Percentiles rank a stretch among this genome's conserved stretches.
phyloP scores from a whole-genome alignment of 192 early-diverging fungal species.

The Phlyctochytrium planicorne region DNA sequence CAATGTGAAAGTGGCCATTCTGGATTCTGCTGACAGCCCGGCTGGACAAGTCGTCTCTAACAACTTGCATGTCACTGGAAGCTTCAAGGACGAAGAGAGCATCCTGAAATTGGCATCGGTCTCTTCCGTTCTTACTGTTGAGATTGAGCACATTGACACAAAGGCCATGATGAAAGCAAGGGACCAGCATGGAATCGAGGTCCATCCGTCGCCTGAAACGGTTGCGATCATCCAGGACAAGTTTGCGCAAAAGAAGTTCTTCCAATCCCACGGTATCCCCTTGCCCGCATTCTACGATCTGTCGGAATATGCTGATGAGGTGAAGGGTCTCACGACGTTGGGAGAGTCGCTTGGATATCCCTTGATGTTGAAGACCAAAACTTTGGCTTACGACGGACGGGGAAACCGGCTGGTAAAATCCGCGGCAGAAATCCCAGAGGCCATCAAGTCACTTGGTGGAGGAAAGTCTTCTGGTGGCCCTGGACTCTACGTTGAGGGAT shows the following conservation, averaged over 20 bases:
- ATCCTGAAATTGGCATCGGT: conserved; percentile 74
- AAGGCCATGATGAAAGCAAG: conserved; percentile 54
- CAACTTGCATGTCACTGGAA: conserved; percentile 73
- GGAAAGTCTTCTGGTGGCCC: conserved; percentile 47
- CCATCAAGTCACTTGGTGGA: conserved; percentile 61
- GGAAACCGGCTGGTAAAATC: conserved; percentile 89
- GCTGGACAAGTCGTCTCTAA: conserved; percentile 85
- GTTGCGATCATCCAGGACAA: conserved; percentile 96
- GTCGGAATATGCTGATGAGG: conserved; percentile 44
- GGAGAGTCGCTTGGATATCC: conserved; percentile 82
- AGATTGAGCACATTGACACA: conserved; percentile 96
- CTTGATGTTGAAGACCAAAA: conserved; percentile 93
- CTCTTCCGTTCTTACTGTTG: conserved; percentile 88
- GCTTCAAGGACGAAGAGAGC: conserved; percentile 76
- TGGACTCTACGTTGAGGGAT: conserved; percentile 92
- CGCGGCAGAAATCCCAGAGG: conserved; percentile 63
- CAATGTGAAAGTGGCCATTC: conserved; percentile 78
- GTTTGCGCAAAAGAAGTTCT: conserved; percentile 81
- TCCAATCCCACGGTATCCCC: conserved; percentile 66
- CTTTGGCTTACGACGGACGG: conserved; percentile 90
- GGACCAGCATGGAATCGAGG: conserved; percentile 39
- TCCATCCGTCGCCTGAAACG: conserved; percentile 82
- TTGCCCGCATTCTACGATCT: conserved; percentile 69
- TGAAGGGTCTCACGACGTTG: conserved; percentile 26
- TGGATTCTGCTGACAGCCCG: conserved; percentile 74